Evolutionary conservation across 2,329 filamentous ascomycete species (phyloP).

Genomic region (Cytospora leucostoma): DNA sequence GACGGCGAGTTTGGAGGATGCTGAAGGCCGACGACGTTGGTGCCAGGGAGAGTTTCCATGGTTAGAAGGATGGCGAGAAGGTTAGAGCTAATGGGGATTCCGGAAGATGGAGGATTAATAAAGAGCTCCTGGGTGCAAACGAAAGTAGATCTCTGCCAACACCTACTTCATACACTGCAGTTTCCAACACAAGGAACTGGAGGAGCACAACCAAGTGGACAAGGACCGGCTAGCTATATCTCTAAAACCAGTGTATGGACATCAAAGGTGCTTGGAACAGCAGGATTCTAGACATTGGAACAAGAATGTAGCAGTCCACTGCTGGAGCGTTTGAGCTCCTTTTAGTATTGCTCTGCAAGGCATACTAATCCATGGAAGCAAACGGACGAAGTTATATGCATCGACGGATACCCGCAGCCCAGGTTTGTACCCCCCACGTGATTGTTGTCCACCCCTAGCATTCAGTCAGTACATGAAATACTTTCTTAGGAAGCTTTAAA

Average conservation of each 20-base stretch:
- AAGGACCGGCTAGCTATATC: slow-evolving; percentile 16
- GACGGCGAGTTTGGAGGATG: slow-evolving; percentile 12
- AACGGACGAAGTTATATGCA: slow-evolving; percentile 41
- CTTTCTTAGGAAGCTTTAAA: background rate
- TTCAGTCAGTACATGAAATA: slow-evolving; percentile 10
- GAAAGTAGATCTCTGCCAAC: slow-evolving; percentile 29
- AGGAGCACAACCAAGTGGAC: slow-evolving; percentile 13
- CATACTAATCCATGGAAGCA: slow-evolving; percentile 23
- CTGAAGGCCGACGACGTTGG: slow-evolving; percentile 2
- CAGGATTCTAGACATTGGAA: slow-evolving; percentile 19
- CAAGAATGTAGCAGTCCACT: slow-evolving; percentile 5
- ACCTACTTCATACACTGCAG: slow-evolving; percentile 35
- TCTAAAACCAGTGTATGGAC: slow-evolving; percentile 20
- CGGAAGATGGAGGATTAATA: slow-evolving; percentile 18
- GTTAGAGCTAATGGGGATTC: background rate
- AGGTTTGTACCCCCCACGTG: slow-evolving; percentile 43
- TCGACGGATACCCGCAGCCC: slow-evolving; percentile 41
- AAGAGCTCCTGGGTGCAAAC: slow-evolving; percentile 34
- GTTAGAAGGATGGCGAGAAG: slow-evolving; percentile 13
- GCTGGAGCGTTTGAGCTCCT: slow-evolving; percentile 13
- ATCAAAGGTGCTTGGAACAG: slow-evolving; percentile 22
- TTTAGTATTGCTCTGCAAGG: slow-evolving; percentile 15
- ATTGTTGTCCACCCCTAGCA: slow-evolving; percentile 30
- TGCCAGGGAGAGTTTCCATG: slow-evolving; percentile 12
- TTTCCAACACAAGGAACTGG: slow-evolving; percentile 23